phyloP scores from a whole-genome alignment of 805 yeast species.

The Candida sanyiensis region DNA sequence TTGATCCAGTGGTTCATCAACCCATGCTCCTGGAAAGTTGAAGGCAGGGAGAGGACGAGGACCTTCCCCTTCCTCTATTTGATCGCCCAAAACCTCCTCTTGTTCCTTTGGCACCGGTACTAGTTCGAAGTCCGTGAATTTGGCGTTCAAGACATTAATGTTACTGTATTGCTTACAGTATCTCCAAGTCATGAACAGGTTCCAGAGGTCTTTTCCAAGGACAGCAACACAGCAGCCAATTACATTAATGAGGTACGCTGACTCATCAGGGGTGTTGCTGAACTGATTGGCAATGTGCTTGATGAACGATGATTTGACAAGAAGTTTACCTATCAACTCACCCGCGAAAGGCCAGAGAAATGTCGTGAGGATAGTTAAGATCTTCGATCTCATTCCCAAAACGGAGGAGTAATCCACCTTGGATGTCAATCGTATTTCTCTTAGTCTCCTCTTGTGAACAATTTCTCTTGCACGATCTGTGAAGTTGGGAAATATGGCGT shows the following conservation, averaged over 20 bases:
- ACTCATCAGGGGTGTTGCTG: slow-evolving; percentile 34
- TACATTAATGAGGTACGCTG: slow-evolving; percentile 29
- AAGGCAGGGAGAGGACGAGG: neutral
- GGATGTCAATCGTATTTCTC: slow-evolving; percentile 27
- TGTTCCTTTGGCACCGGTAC: neutral
- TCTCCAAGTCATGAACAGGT: slow-evolving; percentile 29
- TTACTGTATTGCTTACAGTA: slow-evolving; percentile 26
- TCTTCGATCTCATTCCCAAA: slow-evolving; percentile 18
- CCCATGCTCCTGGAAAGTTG: slow-evolving; percentile 3
- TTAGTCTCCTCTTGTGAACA: slow-evolving; percentile 10
- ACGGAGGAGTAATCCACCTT: slow-evolving; percentile 27
- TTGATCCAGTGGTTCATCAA: neutral
- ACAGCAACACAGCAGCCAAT: slow-evolving; percentile 30
- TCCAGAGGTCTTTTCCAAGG: slow-evolving; percentile 28
- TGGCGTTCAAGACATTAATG: slow-evolving; percentile 15
- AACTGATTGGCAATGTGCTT: slow-evolving; percentile 18
- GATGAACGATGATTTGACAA: slow-evolving; percentile 23
- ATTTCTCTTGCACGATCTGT: slow-evolving; percentile 6
- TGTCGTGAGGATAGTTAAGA: slow-evolving; percentile 16
- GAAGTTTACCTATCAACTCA: slow-evolving; percentile 19
- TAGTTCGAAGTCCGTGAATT: slow-evolving; percentile 9
- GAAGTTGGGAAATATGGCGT: slow-evolving; percentile 7
- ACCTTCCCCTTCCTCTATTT: neutral
- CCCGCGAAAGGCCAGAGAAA: slow-evolving; percentile 29
- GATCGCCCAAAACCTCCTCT: neutral